A percentile compares a stretch with the other conserved stretches of the same genome.
phyloP scores from a whole-genome alignment of 345 rosid genomes.

The Eucalyptus cloeziana region DNA sequence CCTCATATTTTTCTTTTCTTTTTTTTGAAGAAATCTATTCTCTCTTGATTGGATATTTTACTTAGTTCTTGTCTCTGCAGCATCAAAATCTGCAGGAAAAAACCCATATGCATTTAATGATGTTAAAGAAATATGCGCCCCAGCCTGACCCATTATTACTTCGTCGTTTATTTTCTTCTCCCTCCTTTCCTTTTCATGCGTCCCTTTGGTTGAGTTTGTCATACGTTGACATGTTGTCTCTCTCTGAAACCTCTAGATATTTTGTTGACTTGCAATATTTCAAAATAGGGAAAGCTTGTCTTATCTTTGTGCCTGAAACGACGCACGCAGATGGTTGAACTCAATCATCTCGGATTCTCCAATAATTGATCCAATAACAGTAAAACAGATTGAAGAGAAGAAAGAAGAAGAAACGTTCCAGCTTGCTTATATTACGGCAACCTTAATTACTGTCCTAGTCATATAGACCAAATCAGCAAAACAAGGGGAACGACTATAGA shows the following conservation, averaged over 20 bases:
- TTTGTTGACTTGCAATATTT: neutral
- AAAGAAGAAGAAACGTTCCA: neutral
- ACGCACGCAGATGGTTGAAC: neutral
- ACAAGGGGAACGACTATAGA: neutral
- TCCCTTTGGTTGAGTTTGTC: neutral
- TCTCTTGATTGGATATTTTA: neutral
- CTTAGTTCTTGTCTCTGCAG: neutral
- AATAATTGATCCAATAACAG: neutral
- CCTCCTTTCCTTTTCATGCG: neutral
- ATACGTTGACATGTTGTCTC: neutral
- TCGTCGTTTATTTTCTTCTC: neutral
- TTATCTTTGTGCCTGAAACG: neutral
- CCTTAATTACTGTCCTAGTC: neutral
- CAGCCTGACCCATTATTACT: neutral
- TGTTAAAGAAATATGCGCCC: neutral
- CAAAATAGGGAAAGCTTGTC: neutral
- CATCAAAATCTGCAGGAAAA: neutral
- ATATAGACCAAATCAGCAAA: neutral
- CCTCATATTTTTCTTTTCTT: neutral
- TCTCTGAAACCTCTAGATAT: neutral
- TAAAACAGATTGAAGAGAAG: neutral
- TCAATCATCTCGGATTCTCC: neutral
- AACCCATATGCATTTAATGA: neutral
- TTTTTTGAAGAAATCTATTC: neutral
- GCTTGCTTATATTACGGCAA: neutral